Conservation (phyloP, 768 basidiomycete genomes). For the Mycena albidolilacea region DNA sequence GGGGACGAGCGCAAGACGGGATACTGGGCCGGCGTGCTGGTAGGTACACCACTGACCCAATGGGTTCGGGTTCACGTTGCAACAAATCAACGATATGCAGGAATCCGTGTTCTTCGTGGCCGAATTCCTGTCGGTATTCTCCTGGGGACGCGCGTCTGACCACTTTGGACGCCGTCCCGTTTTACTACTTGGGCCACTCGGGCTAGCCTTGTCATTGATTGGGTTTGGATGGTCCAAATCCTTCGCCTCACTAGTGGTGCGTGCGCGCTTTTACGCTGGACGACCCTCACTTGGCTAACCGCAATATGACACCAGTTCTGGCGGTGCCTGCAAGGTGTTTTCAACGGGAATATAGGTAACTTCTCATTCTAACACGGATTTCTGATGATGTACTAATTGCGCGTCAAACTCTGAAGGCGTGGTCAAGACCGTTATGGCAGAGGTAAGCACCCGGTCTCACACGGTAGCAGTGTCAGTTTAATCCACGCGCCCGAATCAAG, state of each 20-base stretch:
- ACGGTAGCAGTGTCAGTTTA: not conserved
- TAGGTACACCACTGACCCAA: slow-evolving; percentile 22
- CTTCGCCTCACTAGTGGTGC: slow-evolving; percentile 43
- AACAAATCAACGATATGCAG: slow-evolving; percentile 18
- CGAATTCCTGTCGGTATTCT: slow-evolving; percentile 45
- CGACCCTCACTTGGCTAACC: not conserved
- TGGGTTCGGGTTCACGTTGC: not conserved
- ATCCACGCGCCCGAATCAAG: slow-evolving; percentile 20
- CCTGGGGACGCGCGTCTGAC: slow-evolving; percentile 50
- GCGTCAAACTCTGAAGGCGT: slow-evolving; percentile 36
- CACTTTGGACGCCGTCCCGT: slow-evolving; percentile 50
- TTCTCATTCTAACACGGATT: not conserved
- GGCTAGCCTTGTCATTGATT: slow-evolving; percentile 45
- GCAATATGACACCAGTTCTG: slow-evolving; percentile 26
- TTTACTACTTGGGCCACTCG: slow-evolving; percentile 49
- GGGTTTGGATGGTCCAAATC: slow-evolving; percentile 49
- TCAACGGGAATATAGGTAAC: slow-evolving; percentile 46
- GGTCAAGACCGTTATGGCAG: slow-evolving; percentile 48
- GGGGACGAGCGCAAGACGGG: slow-evolving; percentile 48
- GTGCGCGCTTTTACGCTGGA: not conserved
- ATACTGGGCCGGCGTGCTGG: slow-evolving; percentile 50
- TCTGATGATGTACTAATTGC: not conserved
- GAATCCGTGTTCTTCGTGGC: slow-evolving; percentile 49
- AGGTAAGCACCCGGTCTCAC: slow-evolving; percentile 37
- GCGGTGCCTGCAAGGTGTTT: slow-evolving; percentile 46